phyloP scores from a whole-genome alignment of 495 filamentous ascomycete genomes.

The Aspergillus wentii region DNA sequence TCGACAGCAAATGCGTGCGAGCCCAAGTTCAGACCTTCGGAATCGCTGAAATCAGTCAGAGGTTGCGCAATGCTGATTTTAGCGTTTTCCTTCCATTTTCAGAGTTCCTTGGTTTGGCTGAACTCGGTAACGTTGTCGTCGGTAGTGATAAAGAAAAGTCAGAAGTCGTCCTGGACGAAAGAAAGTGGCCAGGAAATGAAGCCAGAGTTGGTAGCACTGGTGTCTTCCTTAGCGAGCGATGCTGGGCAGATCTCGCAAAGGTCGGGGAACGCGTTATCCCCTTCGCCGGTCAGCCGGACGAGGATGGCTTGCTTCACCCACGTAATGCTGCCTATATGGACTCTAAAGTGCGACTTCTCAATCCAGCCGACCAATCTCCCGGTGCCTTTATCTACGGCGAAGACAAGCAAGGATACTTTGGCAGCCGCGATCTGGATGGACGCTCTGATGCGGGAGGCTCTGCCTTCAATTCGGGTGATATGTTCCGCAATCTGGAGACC shows the following conservation, averaged over 20 bases:
- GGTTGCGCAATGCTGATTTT: constrained; percentile 88
- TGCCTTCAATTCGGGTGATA: constrained; percentile 84
- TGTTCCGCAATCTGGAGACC: constrained; percentile 97
- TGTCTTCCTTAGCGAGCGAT: constrained; percentile 90
- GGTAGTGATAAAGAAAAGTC: constrained; percentile 92
- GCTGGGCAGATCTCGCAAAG: constrained; percentile 86
- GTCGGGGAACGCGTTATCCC: constrained; percentile 61
- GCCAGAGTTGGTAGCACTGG: constrained; percentile 87
- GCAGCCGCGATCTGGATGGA: constrained; percentile 74
- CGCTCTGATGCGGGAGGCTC: constrained; percentile 88
- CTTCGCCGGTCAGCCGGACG: constrained; percentile 45
- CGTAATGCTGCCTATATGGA: constrained; percentile 48
- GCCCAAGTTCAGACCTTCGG: constrained; percentile 93
- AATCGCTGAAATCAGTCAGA: constrained; percentile 93
- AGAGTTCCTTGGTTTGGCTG: constrained; percentile 86
- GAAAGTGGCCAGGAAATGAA: constrained; percentile 88
- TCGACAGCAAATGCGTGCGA: constrained; percentile 96
- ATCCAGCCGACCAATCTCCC: constrained; percentile 52
- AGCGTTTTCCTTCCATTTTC: constrained; percentile 93
- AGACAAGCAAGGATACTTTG: constrained; percentile 75
- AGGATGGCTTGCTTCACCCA: constrained; percentile 38
- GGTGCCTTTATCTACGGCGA: constrained; percentile 66
- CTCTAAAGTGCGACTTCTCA: constrained; percentile 66
- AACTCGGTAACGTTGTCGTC: constrained; percentile 75
- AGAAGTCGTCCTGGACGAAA: constrained; percentile 81